phyloP scores from a whole-genome alignment of 495 filamentous ascomycete genomes.

The Trichocladium antarcticum region DNA sequence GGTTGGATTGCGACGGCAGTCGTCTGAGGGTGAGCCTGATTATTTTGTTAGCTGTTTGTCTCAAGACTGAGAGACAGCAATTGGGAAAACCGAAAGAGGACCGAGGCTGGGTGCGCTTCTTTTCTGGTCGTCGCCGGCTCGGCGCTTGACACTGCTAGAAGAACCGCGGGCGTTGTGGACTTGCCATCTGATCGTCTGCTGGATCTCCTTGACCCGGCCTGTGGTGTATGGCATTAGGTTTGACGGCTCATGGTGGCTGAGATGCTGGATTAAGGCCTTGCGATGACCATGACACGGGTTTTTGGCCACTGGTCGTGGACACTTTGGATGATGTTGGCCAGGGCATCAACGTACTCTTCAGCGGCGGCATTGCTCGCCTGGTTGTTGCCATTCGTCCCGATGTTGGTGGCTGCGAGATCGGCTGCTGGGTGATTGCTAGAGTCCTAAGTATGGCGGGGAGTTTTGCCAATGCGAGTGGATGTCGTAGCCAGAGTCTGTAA shows the following conservation, averaged over 20 bases:
- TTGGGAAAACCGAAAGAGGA: too few relatives aligned
- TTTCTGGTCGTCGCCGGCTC: too few relatives aligned
- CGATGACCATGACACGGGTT: conserved; percentile 53
- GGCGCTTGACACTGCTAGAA: background rate
- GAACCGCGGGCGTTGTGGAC: background rate
- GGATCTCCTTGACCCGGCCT: conserved; percentile 43
- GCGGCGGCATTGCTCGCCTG: conserved; percentile 46
- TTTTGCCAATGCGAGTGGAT: too few relatives aligned
- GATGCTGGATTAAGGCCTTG: conserved; percentile 20
- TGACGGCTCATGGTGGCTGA: too few relatives aligned
- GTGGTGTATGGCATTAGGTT: too few relatives aligned
- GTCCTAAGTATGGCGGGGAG: too few relatives aligned
- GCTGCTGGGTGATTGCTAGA: conserved; percentile 48
- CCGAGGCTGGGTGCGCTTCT: too few relatives aligned
- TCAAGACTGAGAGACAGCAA: too few relatives aligned
- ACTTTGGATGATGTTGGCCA: conserved; percentile 48
- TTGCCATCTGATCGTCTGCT: conserved; percentile 40
- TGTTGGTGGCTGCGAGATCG: conserved; percentile 56
- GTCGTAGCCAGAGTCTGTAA: too few relatives aligned
- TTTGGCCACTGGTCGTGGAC: conserved; percentile 51
- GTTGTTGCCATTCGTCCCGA: conserved; percentile 59
- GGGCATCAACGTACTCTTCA: conserved; percentile 43
- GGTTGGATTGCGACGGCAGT: too few relatives aligned
- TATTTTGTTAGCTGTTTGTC: too few relatives aligned
- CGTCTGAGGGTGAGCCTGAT: too few relatives aligned